Percentiles rank a stretch among this genome's conserved stretches.
These are phyloP conservation scores for Brassica nigra DNA, from an alignment of 345 rosid species.

Conservation along the genomic window DNA sequence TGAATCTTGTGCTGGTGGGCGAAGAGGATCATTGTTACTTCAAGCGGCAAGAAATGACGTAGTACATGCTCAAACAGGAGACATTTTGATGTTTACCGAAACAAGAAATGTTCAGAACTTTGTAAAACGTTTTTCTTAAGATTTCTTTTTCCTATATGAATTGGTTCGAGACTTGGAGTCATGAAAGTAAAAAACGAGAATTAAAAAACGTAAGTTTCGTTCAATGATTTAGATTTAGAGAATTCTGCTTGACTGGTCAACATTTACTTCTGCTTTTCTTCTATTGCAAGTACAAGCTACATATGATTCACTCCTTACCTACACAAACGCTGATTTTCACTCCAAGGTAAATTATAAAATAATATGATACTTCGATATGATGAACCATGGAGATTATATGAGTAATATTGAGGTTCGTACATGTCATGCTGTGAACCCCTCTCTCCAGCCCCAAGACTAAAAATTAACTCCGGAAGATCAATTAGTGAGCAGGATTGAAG, in stretches of 20 bases:
- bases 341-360: no score
- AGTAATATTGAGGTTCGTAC: background rate
- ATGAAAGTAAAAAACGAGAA: background rate
- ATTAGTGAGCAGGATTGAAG: background rate
- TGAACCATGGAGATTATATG: background rate
- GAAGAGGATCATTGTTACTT: background rate
- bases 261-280: conserved; percentile 2
- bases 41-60: background rate
- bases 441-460: background rate
- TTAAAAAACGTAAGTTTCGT: background rate
- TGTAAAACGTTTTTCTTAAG: background rate
- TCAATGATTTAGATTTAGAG: background rate
- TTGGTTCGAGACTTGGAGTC: background rate
- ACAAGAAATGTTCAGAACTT: background rate
- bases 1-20: background rate
- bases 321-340: conserved; percentile 9
- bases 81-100: background rate
- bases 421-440: background rate
- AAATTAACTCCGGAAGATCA: background rate
- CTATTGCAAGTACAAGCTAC: conserved; percentile 30
- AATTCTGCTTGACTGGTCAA: background rate
- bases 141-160: background rate
- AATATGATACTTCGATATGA: no score
- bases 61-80: background rate
- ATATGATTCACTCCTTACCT: conserved; percentile 16